phyloP scores from a whole-genome alignment of 2,329 filamentous ascomycete species.

The Emericellopsis cladophorae region DNA sequence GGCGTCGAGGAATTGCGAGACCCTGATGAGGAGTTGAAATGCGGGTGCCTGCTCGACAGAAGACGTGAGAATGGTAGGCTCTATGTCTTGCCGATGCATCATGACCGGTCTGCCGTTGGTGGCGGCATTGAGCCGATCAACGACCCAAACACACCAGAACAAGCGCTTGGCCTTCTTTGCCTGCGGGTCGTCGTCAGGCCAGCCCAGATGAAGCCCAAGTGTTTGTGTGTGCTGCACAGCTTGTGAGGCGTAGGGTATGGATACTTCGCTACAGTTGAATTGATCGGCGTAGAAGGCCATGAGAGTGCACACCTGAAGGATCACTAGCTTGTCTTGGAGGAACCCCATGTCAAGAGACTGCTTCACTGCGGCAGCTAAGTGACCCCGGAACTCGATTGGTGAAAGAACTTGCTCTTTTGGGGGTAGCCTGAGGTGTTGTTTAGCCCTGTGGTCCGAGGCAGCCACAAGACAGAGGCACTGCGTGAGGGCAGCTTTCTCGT shows the following conservation, averaged over 20 bases:
- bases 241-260: constrained; percentile 7
- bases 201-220: constrained; percentile 10
- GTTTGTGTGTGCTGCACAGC: constrained; percentile 9
- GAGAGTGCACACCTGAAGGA: constrained; percentile 4
- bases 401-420: constrained; percentile 2
- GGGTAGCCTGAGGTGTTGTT: constrained; percentile 4
- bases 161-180: constrained; percentile 5
- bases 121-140: constrained; percentile 10
- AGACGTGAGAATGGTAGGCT: constrained; percentile 6
- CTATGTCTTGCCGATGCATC: constrained; percentile 9
- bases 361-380: constrained; percentile 3
- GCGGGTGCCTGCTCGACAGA: constrained; percentile 5
- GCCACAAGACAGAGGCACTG: constrained; percentile 10
- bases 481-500: constrained; percentile 6
- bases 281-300: constrained; percentile 7
- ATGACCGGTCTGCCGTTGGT: constrained; percentile 9
- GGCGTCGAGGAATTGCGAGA: constrained; percentile 7
- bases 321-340: constrained; percentile 4
- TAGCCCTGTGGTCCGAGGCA: constrained; percentile 6
- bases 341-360: constrained; percentile 5
- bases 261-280: constrained; percentile 5
- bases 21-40: constrained; percentile 8
- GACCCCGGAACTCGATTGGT: constrained; percentile 3
- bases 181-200: constrained; percentile 7
- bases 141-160: constrained; percentile 10